Conservation (phyloP, 495 filamentous ascomycete species). For the Trichoderma parareesei region DNA sequence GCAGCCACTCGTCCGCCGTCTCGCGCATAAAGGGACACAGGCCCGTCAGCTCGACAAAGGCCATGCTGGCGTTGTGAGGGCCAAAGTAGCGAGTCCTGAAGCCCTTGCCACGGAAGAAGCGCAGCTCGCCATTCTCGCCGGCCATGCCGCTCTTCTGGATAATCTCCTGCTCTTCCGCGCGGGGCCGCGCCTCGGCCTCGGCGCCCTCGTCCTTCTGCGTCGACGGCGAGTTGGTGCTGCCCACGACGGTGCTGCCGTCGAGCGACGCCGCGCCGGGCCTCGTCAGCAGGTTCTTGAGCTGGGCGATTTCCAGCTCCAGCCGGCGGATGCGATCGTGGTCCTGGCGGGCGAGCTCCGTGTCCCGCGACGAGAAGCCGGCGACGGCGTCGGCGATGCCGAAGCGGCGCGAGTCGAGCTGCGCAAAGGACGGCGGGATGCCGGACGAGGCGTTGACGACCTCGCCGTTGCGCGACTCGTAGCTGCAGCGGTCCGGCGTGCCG, state of each 20-base stretch:
- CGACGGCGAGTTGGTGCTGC: constrained; percentile 19
- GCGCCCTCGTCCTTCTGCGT: constrained; percentile 22
- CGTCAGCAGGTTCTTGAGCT: constrained; percentile 33
- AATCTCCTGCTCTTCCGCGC: constrained; percentile 10
- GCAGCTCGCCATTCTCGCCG: constrained; percentile 28
- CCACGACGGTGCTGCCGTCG: constrained; percentile 26
- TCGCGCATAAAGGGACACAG: constrained; percentile 39
- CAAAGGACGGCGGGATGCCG: constrained; percentile 25
- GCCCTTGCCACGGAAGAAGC: constrained; percentile 31
- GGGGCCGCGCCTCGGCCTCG: constrained; percentile 18
- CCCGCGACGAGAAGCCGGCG: constrained; percentile 15
- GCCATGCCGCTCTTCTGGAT: constrained; percentile 29
- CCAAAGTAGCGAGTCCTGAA: constrained; percentile 44
- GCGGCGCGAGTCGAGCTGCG: constrained; percentile 26
- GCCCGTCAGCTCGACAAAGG: constrained; percentile 35
- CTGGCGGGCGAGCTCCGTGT: constrained; percentile 19
- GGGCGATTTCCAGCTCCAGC: constrained; percentile 41
- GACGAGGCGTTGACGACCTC: constrained; percentile 29
- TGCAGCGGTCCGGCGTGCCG: constrained; percentile 40
- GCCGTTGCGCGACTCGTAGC: constrained; percentile 41
- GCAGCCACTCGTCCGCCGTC: constrained; percentile 35
- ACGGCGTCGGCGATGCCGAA: constrained; percentile 24
- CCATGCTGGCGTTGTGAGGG: constrained; percentile 38
- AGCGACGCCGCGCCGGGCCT: constrained; percentile 27
- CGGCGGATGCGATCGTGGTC: constrained; percentile 40